Evolutionary conservation across 1,139 yeast species (phyloP).

Genomic region (Kodamaea suecica): DNA sequence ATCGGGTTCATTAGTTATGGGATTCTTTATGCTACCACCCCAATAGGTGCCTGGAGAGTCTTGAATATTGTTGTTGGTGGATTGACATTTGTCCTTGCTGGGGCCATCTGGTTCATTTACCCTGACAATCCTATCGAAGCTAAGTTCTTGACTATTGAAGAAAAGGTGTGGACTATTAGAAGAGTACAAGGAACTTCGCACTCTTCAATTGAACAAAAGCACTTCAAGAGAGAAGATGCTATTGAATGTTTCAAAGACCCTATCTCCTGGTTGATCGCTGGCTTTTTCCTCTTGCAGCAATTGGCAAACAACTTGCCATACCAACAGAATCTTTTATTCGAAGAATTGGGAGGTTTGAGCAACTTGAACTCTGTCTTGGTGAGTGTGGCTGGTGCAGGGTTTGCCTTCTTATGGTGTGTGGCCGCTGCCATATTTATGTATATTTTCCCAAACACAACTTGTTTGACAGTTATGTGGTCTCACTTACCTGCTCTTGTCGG

Average conservation of each 20-base stretch:
- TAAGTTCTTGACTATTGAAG: conserved; percentile 33
- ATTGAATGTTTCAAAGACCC: conserved; percentile 46
- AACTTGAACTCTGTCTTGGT: conserved; percentile 49
- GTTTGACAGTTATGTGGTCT: conserved; percentile 18
- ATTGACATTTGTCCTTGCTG: conserved; percentile 23
- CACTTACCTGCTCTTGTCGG: conserved; percentile 43
- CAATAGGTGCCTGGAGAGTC: conserved; percentile 27
- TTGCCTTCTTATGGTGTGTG: conserved; percentile 31
- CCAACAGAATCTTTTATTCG: conserved; percentile 44
- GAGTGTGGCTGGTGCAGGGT: conserved; percentile 50
- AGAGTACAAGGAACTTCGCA: conserved; percentile 39
- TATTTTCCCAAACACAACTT: conserved; percentile 17
- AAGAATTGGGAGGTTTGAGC: conserved; percentile 35
- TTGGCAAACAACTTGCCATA: conserved; percentile 48
- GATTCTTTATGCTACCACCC: conserved; percentile 25
- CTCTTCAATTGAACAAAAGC: conserved; percentile 43
- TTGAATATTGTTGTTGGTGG: conserved; percentile 45
- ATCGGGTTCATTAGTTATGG: conserved; percentile 48
- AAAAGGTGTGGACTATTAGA: conserved; percentile 44
- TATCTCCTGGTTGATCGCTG: conserved; percentile 42
- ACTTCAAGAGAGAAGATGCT: conserved; percentile 41
- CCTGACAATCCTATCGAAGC: conserved; percentile 46
- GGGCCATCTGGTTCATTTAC: conserved; percentile 21
- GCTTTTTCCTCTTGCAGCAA: conserved; percentile 38
- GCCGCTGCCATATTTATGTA: conserved; percentile 27